Evolutionary conservation across 2,329 filamentous ascomycete species (phyloP).

Genomic region (Talaromyces amestolkiae): DNA sequence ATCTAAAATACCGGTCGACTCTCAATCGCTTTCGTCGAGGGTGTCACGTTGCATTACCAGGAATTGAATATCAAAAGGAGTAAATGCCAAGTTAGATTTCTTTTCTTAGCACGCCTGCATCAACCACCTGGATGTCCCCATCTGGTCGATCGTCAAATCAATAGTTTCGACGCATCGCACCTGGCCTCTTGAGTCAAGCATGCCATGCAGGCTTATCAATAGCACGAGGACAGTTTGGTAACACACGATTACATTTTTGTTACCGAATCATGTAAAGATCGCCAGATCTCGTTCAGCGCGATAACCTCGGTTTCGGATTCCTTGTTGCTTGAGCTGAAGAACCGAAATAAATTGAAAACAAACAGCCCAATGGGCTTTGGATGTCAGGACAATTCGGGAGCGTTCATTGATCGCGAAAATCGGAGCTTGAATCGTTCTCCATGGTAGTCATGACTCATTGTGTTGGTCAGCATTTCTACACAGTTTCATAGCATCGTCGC

Average conservation of each 20-base stretch:
- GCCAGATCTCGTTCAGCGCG: not conserved
- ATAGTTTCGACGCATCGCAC: not conserved
- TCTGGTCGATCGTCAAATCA: not conserved
- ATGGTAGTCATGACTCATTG: not conserved
- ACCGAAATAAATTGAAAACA: not conserved
- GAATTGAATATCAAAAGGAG: slow-evolving; percentile 57
- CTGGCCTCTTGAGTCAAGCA: not conserved
- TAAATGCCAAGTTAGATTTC: slow-evolving; percentile 35
- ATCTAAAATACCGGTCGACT: not conserved
- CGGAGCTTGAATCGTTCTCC: not conserved
- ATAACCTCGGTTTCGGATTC: not conserved
- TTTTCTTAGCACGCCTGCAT: not conserved
- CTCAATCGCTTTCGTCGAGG: slow-evolving; percentile 1
- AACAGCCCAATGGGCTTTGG: not conserved
- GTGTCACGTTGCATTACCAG: slow-evolving; percentile 13
- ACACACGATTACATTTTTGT: not conserved
- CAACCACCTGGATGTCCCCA: not conserved
- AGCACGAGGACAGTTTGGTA: not conserved
- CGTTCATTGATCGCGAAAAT: slow-evolving; percentile 20
- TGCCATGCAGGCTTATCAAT: not conserved
- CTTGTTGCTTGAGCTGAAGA: not conserved
- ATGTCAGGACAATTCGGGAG: slow-evolving; percentile 39
- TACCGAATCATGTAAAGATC: not conserved
- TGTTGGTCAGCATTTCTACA: not conserved
- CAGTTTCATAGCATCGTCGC: not conserved